A percentile compares a stretch with the other conserved stretches of the same genome.
Conservation (phyloP, 192 early-diverging fungal species). For the Funneliformis geosporum region DNA sequence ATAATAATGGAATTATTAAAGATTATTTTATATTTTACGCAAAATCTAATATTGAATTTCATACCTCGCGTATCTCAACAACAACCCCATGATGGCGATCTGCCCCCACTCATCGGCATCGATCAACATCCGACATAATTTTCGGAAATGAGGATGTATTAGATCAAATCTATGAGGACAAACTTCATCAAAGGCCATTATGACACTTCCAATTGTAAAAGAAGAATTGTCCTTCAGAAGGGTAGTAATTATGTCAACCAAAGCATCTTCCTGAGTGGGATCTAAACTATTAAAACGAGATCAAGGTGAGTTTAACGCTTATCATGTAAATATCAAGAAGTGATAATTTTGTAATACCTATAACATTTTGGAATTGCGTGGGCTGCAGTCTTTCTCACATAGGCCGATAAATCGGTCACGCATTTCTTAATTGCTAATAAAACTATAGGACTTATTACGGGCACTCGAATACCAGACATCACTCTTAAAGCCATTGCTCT, state of each 20-base stretch:
- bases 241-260: slow-evolving; percentile 73
- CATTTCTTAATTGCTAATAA: slow-evolving; percentile 89
- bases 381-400: slow-evolving; percentile 92
- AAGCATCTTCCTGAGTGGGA: slow-evolving; percentile 67
- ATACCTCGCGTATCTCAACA: slow-evolving; percentile 79
- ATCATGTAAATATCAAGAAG: background rate
- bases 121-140: slow-evolving; percentile 79
- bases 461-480: slow-evolving; percentile 92
- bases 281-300: slow-evolving; percentile 65
- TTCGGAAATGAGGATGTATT: slow-evolving; percentile 87
- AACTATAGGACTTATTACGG: slow-evolving; percentile 89
- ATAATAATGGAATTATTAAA: no score
- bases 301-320: background rate
- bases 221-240: slow-evolving; percentile 85
- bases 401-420: slow-evolving; percentile 82
- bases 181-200: slow-evolving; percentile 82
- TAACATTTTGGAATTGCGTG: slow-evolving; percentile 88
- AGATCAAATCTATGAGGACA: slow-evolving; percentile 84
- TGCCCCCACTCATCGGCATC: slow-evolving; percentile 98
- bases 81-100: slow-evolving; percentile 75
- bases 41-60: background rate
- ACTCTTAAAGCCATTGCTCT: slow-evolving; percentile 94
- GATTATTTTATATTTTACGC: background rate
- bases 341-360: slow-evolving; percentile 51
- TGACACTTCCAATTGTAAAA: slow-evolving; percentile 83